A percentile compares a stretch with the other conserved stretches of the same genome.
Conservation (phyloP, 768 basidiomycete genomes). For the Terana coerulea region DNA sequence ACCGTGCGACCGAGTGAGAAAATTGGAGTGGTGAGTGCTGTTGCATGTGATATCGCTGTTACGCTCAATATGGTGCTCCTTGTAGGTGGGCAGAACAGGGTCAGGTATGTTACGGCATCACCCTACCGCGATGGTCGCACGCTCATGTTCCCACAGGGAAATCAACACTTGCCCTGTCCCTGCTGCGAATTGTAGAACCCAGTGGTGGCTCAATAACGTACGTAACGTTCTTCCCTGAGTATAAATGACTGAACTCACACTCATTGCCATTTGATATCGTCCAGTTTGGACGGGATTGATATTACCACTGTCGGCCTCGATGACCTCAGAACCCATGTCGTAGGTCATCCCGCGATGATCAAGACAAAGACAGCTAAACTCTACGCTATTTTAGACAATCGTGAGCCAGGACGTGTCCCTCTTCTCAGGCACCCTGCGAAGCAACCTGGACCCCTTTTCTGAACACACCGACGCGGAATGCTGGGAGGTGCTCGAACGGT, state of each 20-base stretch:
- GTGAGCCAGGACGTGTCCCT: slow-evolving; percentile 74
- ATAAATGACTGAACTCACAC: neutral
- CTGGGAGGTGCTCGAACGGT: slow-evolving; percentile 59
- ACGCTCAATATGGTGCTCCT: neutral
- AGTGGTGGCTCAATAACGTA: slow-evolving; percentile 54
- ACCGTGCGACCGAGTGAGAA: slow-evolving; percentile 59
- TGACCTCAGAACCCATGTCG: slow-evolving; percentile 60
- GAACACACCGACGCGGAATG: slow-evolving; percentile 59
- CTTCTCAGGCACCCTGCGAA: slow-evolving; percentile 68
- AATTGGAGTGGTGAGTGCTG: slow-evolving; percentile 56
- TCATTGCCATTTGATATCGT: neutral
- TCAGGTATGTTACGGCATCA: slow-evolving; percentile 37
- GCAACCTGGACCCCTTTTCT: slow-evolving; percentile 68
- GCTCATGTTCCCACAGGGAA: slow-evolving; percentile 19
- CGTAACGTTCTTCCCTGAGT: slow-evolving; percentile 16
- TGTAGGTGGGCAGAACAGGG: slow-evolving; percentile 65
- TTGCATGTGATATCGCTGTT: neutral
- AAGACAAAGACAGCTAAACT: neutral
- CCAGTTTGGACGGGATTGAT: slow-evolving; percentile 67
- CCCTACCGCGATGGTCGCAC: neutral
- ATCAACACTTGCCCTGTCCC: slow-evolving; percentile 30
- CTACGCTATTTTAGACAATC: slow-evolving; percentile 46
- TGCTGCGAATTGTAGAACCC: slow-evolving; percentile 60
- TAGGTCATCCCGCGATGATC: slow-evolving; percentile 26
- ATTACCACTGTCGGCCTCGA: slow-evolving; percentile 64